Percentiles rank a stretch among this genome's conserved stretches.
Evolutionary conservation across 441 rosid species (phyloP).

Genomic region (Omphalea diandra): DNA sequence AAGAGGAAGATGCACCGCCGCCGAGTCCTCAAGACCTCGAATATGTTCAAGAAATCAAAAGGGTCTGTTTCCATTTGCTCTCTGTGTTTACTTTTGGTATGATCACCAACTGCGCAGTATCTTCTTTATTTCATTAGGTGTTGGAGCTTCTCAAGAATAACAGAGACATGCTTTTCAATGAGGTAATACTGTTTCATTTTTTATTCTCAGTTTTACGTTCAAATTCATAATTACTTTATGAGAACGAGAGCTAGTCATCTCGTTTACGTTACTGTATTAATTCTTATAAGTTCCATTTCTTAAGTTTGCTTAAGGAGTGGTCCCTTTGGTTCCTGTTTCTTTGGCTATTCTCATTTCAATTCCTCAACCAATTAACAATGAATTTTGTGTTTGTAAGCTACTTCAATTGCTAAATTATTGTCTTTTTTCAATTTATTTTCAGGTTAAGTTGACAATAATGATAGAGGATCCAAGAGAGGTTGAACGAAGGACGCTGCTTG

Average conservation of each 20-base stretch:
- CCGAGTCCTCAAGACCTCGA: constrained; percentile 58
- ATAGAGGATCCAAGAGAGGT: constrained; percentile 91
- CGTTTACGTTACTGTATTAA: background rate
- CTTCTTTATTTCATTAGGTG: constrained; percentile 35
- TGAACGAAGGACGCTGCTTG: constrained; percentile 78
- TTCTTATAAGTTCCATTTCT: background rate
- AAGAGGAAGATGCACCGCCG: constrained; percentile 28
- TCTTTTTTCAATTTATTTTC: constrained; percentile 1
- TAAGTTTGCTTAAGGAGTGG: background rate
- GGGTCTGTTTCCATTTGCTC: constrained; percentile 33
- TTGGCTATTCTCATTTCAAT: background rate
- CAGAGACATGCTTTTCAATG: constrained; percentile 85
- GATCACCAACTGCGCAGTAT: background rate
- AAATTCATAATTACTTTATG: background rate
- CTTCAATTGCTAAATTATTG: background rate
- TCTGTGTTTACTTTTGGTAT: background rate
- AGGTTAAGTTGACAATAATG: constrained; percentile 79
- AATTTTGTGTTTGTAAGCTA: background rate
- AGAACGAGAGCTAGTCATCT: background rate
- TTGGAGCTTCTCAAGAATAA: constrained; percentile 78
- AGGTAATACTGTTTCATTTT: constrained; percentile 38
- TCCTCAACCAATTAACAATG: background rate
- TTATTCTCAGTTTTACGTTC: background rate
- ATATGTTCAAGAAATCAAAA: constrained; percentile 51
- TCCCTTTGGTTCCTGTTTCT: background rate